Conservation (phyloP, 257 asterid genomes). For the Ilex aquifolium region DNA sequence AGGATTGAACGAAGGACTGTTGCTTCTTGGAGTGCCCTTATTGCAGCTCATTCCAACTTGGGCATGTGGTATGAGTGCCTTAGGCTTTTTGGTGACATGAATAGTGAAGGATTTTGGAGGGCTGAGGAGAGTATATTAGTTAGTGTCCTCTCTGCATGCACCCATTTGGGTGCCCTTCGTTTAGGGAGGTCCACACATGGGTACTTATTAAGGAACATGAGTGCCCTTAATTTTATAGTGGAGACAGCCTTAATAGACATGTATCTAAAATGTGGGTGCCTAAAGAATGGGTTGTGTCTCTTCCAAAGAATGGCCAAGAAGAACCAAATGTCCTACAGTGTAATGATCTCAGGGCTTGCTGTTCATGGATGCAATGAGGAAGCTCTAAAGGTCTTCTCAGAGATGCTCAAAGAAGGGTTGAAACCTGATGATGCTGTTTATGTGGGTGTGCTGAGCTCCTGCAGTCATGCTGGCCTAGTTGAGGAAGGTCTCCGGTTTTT, state of each 20-base stretch:
- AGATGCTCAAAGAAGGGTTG: constrained; percentile 52
- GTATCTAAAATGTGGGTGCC: constrained; percentile 64
- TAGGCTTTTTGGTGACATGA: constrained; percentile 42
- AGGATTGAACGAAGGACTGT: constrained; percentile 46
- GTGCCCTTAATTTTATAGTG: constrained; percentile 59
- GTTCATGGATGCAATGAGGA: constrained; percentile 52
- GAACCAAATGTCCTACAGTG: constrained; percentile 59
- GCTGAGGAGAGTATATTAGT: constrained; percentile 81
- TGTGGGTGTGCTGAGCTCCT: constrained; percentile 66
- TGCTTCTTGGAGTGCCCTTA: constrained; percentile 88
- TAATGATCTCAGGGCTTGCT: constrained; percentile 63
- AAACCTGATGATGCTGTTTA: constrained; percentile 63
- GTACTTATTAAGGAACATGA: constrained; percentile 49
- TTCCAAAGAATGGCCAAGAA: constrained; percentile 38
- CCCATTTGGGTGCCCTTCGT: constrained; percentile 53
- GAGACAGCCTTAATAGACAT: constrained; percentile 58
- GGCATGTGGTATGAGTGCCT: constrained; percentile 68
- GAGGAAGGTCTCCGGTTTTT: constrained; percentile 47
- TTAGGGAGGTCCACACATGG: constrained; percentile 56
- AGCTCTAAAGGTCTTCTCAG: constrained; percentile 41
- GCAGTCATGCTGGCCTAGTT: constrained; percentile 56
- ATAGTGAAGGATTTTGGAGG: constrained; percentile 34
- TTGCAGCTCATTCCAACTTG: constrained; percentile 51
- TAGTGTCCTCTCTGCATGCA: constrained; percentile 66
- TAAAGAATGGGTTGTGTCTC: constrained; percentile 48